Evolutionary conservation across 2,329 filamentous ascomycete species (phyloP).

Genomic region (Knufia fluminis): DNA sequence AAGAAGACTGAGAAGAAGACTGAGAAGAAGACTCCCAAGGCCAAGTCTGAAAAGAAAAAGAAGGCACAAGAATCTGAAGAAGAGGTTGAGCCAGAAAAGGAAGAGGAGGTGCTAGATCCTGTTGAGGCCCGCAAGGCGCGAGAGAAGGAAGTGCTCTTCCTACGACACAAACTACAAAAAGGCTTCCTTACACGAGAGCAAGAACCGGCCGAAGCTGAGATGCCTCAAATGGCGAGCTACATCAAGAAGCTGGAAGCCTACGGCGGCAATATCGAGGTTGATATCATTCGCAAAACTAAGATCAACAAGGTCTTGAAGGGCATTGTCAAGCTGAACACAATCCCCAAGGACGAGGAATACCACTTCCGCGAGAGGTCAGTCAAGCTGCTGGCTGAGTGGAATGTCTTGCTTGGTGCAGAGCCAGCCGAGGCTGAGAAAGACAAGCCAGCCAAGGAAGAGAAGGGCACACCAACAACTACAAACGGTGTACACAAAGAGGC

Average conservation of each 20-base stretch:
- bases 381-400: constrained; percentile 78
- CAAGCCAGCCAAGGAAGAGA: constrained; percentile 29
- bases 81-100: constrained; percentile 43
- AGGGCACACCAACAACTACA: constrained; percentile 29
- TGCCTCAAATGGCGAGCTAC: constrained; percentile 36
- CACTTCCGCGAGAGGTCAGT: constrained; percentile 79
- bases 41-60: constrained; percentile 51
- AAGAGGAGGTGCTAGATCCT: constrained; percentile 46
- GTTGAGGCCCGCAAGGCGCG: constrained; percentile 47
- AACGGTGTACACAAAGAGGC: constrained; percentile 33
- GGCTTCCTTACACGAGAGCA: constrained; percentile 79
- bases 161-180: constrained; percentile 90
- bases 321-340: constrained; percentile 75
- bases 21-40: constrained; percentile 46
- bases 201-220: constrained; percentile 67
- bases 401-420: constrained; percentile 63
- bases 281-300: constrained; percentile 84
- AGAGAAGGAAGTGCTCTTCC: constrained; percentile 67
- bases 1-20: constrained; percentile 38
- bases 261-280: constrained; percentile 66
- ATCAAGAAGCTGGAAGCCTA: constrained; percentile 67
- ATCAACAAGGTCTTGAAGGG: constrained; percentile 98
- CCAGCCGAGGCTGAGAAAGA: constrained; percentile 31
- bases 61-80: constrained; percentile 48
- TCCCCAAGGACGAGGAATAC: constrained; percentile 82